Evolutionary conservation across 2,329 filamentous ascomycete species (phyloP).

Genomic region (Neophaeococcomyces mojaviensis): DNA sequence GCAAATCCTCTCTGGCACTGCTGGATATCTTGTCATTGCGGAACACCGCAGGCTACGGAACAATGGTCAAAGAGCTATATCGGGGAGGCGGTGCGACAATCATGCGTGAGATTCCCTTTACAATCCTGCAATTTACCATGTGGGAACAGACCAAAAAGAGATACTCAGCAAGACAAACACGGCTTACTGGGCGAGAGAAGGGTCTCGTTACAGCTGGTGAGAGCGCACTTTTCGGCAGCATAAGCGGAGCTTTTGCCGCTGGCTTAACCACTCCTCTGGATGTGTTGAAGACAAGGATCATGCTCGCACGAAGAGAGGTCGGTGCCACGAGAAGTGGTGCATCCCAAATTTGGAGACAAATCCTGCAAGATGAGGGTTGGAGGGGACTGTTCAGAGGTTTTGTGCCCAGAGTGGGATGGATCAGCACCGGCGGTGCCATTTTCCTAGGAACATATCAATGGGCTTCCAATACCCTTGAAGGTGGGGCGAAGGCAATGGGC

Average conservation of each 20-base stretch:
- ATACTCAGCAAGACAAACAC: constrained; percentile 45
- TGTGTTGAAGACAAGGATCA: constrained; percentile 93
- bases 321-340: constrained; percentile 29
- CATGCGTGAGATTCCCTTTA: constrained; percentile 93
- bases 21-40: constrained; percentile 57
- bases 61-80: constrained; percentile 76
- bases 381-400: constrained; percentile 44
- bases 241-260: constrained; percentile 78
- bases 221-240: constrained; percentile 75
- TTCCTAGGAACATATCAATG: constrained; percentile 92
- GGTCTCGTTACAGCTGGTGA: constrained; percentile 60
- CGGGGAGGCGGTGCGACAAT: constrained; percentile 88
- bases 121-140: constrained; percentile 91
- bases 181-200: constrained; percentile 38
- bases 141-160: constrained; percentile 82
- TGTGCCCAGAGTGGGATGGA: constrained; percentile 85
- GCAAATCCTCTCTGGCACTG: constrained; percentile 60
- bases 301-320: constrained; percentile 67
- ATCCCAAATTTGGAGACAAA: constrained; percentile 51
- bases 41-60: constrained; percentile 16
- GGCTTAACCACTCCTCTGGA: constrained; percentile 87
- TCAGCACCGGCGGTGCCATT: constrained; percentile 85
- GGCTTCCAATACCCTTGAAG: constrained; percentile 66
- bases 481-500: constrained; percentile 18
- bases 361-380: constrained; percentile 47